Evolutionary conservation across 2,329 filamentous ascomycete species (phyloP).

Genomic region (Zarea fungicola): DNA sequence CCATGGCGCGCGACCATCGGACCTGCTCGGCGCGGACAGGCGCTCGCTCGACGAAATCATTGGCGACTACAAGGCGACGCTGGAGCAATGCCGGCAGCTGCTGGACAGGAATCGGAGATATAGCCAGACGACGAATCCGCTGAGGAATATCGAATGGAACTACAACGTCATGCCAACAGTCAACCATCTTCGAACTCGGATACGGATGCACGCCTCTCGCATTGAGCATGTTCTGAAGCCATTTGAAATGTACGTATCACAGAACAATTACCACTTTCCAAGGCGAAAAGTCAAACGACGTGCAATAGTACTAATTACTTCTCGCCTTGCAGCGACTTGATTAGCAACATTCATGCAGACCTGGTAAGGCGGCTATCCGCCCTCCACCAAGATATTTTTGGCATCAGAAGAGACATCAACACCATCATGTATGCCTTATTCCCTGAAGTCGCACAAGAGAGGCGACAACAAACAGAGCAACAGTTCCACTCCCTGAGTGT

Average conservation of each 20-base stretch:
- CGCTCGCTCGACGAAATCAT: slow-evolving; percentile 21
- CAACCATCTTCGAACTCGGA: slow-evolving; percentile 26
- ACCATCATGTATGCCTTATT: slow-evolving; percentile 9
- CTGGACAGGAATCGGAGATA: slow-evolving; percentile 27
- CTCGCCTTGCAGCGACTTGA: slow-evolving; percentile 19
- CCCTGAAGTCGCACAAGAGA: slow-evolving; percentile 22
- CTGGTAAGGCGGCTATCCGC: slow-evolving; percentile 18
- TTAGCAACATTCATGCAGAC: slow-evolving; percentile 18
- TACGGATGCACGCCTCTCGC: slow-evolving; percentile 30
- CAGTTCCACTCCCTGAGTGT: slow-evolving; percentile 5
- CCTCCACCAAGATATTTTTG: slow-evolving; percentile 19
- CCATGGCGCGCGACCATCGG: not conserved
- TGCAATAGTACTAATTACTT: slow-evolving; percentile 22
- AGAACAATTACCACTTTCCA: not conserved
- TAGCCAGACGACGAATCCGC: slow-evolving; percentile 19
- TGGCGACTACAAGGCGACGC: slow-evolving; percentile 24
- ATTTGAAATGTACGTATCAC: slow-evolving; percentile 29
- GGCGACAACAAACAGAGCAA: slow-evolving; percentile 18
- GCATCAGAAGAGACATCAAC: slow-evolving; percentile 20
- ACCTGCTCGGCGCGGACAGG: slow-evolving; percentile 17
- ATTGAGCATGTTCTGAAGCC: slow-evolving; percentile 29
- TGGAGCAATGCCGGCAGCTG: slow-evolving; percentile 27
- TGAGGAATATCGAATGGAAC: slow-evolving; percentile 33
- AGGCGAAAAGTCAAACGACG: slow-evolving; percentile 18
- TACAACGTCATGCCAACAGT: slow-evolving; percentile 28